Percentiles rank a stretch among this genome's conserved stretches.
phyloP scores from a whole-genome alignment of 768 basidiomycete species.

The Boletus patriciae region DNA sequence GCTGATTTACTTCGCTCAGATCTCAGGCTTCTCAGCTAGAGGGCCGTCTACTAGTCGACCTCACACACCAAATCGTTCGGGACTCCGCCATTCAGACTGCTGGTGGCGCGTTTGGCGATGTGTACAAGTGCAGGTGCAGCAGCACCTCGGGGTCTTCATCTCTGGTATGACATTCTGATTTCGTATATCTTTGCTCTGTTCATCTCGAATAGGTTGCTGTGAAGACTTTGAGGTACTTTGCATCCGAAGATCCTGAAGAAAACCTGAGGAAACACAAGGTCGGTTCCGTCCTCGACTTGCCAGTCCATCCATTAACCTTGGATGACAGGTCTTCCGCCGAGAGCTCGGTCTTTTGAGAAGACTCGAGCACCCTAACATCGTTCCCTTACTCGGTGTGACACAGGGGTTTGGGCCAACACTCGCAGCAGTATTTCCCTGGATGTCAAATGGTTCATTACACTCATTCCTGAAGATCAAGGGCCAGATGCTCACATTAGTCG shows the following conservation, averaged over 20 bases:
- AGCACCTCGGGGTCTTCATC: neutral
- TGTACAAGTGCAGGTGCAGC: slow-evolving; percentile 4
- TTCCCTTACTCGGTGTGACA: neutral
- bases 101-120: neutral
- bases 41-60: neutral
- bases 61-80: neutral
- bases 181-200: neutral
- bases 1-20: neutral
- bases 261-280: neutral
- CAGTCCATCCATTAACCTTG: too few species aligned
- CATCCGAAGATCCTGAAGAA: neutral
- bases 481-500: neutral
- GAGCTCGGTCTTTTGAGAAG: neutral
- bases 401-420: neutral
- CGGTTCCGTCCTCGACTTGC: neutral
- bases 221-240: neutral
- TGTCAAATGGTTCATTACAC: neutral
- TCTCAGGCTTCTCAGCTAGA: neutral
- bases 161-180: neutral
- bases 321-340: neutral
- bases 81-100: neutral
- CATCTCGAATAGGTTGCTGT: neutral
- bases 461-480: neutral
- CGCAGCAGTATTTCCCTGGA: neutral
- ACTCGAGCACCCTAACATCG: neutral